Conservation (phyloP, 75 land plant species). For the Isoetes taiwanensis region DNA sequence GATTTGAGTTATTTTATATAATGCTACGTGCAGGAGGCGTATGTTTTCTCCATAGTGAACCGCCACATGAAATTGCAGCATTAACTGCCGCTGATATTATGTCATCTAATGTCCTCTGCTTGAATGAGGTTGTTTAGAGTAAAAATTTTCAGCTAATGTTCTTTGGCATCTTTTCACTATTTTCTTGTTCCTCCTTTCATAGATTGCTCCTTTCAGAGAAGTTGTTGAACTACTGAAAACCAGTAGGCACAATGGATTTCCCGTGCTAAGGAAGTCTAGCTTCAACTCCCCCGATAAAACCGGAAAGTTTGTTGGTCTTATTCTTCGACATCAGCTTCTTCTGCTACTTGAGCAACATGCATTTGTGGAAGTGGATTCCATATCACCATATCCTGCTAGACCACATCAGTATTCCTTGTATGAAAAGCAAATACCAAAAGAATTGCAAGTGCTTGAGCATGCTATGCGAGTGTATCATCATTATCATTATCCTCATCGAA, state of each 20-base stretch:
- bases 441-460: conserved; percentile 19
- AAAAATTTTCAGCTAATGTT: background rate
- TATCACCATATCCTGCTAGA: conserved; percentile 1
- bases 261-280: conserved; percentile 17
- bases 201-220: conserved; percentile 24
- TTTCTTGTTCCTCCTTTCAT: background rate
- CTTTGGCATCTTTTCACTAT: too few relatives aligned
- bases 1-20: background rate
- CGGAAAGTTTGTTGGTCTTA: conserved; percentile 24
- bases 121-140: conserved; percentile 20
- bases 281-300: background rate
- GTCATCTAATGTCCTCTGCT: conserved; percentile 31
- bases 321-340: conserved; percentile 31
- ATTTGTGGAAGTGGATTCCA: conserved; percentile 17
- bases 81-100: conserved; percentile 31
- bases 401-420: background rate
- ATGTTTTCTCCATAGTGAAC: conserved; percentile 29
- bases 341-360: conserved; percentile 26
- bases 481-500: conserved; percentile 24
- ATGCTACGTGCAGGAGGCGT: conserved; percentile 14
- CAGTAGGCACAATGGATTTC: conserved; percentile 30
- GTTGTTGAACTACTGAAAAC: conserved; percentile 22
- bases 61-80: too few relatives aligned
- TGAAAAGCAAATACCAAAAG: conserved; percentile 6
- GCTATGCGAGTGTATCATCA: conserved; percentile 34